Evolutionary conservation across 2,329 filamentous ascomycete species (phyloP).

Genomic region (Polychaeton citri): DNA sequence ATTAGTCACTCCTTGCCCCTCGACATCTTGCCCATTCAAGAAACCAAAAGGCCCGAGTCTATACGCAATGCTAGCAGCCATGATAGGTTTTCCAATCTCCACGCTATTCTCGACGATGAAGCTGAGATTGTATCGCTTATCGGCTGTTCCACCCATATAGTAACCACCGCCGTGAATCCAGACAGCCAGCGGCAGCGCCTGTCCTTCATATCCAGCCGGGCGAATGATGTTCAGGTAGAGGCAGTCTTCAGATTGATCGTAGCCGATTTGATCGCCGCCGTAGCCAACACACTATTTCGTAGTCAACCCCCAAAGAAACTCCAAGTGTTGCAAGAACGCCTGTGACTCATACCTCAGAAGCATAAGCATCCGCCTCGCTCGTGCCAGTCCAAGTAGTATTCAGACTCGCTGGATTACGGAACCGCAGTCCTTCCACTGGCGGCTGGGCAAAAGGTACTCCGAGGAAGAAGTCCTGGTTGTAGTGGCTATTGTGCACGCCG

Average conservation of each 20-base stretch:
- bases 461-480: constrained; percentile 35
- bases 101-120: constrained; percentile 40
- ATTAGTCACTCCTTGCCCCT: constrained; percentile 40
- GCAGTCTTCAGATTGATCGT: constrained; percentile 42
- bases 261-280: constrained; percentile 19
- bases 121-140: constrained; percentile 49
- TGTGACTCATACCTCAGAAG: constrained; percentile 10
- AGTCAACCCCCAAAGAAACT: background rate
- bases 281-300: constrained; percentile 25
- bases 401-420: constrained; percentile 20
- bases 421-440: constrained; percentile 19
- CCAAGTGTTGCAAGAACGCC: background rate
- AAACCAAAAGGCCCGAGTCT: constrained; percentile 59
- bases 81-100: constrained; percentile 33
- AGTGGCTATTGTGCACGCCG: constrained; percentile 25
- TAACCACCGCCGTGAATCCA: constrained; percentile 31
- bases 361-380: constrained; percentile 27
- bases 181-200: constrained; percentile 38
- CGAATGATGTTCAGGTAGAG: constrained; percentile 50
- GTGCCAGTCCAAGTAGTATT: constrained; percentile 27
- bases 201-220: constrained; percentile 31
- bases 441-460: constrained; percentile 27
- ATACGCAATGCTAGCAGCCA: constrained; percentile 50
- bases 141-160: constrained; percentile 33
- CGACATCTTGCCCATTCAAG: constrained; percentile 42